phyloP scores from a whole-genome alignment of 176 grass and related monocot species.

The Ampelocalamus luodianensis region DNA sequence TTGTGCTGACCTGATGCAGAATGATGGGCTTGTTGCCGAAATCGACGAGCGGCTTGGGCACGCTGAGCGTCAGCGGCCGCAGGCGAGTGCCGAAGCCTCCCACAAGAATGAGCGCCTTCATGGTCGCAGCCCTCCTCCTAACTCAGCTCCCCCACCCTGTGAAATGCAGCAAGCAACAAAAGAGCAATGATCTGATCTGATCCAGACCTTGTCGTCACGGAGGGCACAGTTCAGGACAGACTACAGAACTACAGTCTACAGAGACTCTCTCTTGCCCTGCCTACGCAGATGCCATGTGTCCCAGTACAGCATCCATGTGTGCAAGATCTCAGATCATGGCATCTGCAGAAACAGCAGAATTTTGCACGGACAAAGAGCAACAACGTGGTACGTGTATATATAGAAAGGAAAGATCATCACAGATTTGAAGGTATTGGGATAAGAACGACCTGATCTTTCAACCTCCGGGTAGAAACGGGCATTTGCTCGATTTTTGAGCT shows the following conservation, averaged over 20 bases:
- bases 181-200: slow-evolving; percentile 25
- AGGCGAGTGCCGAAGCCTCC: slow-evolving; percentile 95
- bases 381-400: not conserved
- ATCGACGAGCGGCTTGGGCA: slow-evolving; percentile 96
- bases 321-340: not conserved
- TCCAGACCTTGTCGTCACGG: slow-evolving; percentile 35
- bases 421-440: not conserved
- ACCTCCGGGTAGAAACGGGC: not conserved
- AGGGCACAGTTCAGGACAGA: not conserved
- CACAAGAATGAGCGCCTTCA: slow-evolving; percentile 95
- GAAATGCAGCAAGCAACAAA: slow-evolving; percentile 33
- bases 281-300: slow-evolving; percentile 31
- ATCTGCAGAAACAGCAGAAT: not conserved
- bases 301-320: slow-evolving; percentile 6
- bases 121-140: slow-evolving; percentile 44
- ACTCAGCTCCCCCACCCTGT: slow-evolving; percentile 39
- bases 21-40: slow-evolving; percentile 97
- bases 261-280: not conserved
- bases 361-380: not conserved
- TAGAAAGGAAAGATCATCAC: not conserved
- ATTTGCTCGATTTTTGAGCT: no score
- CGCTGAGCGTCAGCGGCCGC: slow-evolving; percentile 82
- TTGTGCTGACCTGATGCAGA: slow-evolving; percentile 77
- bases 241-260: not conserved
- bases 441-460: slow-evolving; percentile 15